Conservation (phyloP, 176 grass and related monocot species). For the Urochloa ruziziensis region DNA sequence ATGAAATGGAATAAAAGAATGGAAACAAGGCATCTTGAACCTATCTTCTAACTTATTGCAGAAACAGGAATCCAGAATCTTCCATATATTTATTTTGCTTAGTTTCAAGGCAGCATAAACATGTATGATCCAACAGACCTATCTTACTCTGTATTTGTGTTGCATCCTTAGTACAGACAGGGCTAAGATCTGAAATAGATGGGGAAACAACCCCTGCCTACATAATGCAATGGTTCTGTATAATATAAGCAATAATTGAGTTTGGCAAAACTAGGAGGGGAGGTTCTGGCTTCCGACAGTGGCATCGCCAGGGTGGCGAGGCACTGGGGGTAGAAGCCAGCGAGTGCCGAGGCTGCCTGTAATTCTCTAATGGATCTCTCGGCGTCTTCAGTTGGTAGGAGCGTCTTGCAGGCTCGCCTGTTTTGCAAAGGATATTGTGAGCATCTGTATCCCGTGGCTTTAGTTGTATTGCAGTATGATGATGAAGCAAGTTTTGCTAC, state of each 20-base stretch:
- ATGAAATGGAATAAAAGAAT: neutral
- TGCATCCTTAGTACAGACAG: neutral
- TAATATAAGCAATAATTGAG: slow-evolving; percentile 10
- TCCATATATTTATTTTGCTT: neutral
- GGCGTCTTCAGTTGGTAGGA: slow-evolving; percentile 40
- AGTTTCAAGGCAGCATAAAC: neutral
- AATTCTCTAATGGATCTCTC: slow-evolving; percentile 54
- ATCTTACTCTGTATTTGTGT: neutral
- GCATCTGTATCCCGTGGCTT: neutral
- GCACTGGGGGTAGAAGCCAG: slow-evolving; percentile 31
- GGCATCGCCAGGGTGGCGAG: slow-evolving; percentile 28
- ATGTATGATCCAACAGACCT: neutral
- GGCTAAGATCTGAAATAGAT: neutral
- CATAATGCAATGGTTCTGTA: neutral
- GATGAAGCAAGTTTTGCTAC: neutral
- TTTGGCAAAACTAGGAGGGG: neutral
- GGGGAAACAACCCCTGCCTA: neutral
- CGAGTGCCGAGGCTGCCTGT: slow-evolving; percentile 39
- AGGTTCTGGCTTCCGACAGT: slow-evolving; percentile 41
- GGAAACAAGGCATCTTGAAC: neutral
- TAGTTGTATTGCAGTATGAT: too few relatives aligned
- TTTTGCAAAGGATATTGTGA: slow-evolving; percentile 63
- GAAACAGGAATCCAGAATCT: neutral
- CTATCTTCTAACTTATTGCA: neutral
- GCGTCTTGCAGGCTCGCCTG: slow-evolving; percentile 28